Percentiles rank a stretch among this genome's conserved stretches.
These are phyloP conservation scores for Paramecium bursaria DNA, from an alignment of 73 alveolate species.

Conservation along the genomic window DNA sequence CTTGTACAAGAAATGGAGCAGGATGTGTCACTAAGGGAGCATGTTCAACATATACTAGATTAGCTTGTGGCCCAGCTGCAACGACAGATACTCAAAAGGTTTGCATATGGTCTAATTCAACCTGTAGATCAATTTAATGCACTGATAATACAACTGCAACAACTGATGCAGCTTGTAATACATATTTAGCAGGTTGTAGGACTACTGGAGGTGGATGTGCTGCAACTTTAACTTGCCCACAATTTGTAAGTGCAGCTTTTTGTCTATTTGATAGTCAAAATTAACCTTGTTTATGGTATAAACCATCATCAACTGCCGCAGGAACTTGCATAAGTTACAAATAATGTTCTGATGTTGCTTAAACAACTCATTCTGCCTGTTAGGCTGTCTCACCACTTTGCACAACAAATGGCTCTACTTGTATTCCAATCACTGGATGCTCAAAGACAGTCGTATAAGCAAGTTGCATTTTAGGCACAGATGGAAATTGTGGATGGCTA, in stretches of 20 bases:
- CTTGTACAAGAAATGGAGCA: neutral
- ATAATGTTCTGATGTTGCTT: too few relatives aligned
- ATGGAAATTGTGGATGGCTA: neutral
- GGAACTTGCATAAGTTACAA: too few relatives aligned
- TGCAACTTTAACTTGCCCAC: neutral
- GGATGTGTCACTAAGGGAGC: neutral
- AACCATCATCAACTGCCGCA: too few relatives aligned
- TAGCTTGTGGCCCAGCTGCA: conserved; percentile 7
- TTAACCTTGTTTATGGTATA: too few relatives aligned
- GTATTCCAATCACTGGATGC: neutral
- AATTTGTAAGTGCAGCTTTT: conserved; percentile 1
- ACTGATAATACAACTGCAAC: neutral
- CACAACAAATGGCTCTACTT: too few relatives aligned
- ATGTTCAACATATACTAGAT: neutral
- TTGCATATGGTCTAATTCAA: neutral
- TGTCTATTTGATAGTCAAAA: too few relatives aligned
- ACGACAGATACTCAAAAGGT: neutral
- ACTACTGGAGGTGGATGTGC: neutral
- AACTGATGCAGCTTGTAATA: neutral
- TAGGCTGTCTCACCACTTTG: too few relatives aligned
- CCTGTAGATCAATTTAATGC: neutral
- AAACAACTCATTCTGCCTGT: too few relatives aligned
- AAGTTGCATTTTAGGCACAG: neutral
- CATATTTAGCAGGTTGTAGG: neutral
- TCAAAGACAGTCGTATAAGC: neutral